Evolutionary conservation across 164 flowering plant genomes (phyloP), one percentile per base, ranked within the genome.

Genomic region (Protea cynaroides): DNA sequence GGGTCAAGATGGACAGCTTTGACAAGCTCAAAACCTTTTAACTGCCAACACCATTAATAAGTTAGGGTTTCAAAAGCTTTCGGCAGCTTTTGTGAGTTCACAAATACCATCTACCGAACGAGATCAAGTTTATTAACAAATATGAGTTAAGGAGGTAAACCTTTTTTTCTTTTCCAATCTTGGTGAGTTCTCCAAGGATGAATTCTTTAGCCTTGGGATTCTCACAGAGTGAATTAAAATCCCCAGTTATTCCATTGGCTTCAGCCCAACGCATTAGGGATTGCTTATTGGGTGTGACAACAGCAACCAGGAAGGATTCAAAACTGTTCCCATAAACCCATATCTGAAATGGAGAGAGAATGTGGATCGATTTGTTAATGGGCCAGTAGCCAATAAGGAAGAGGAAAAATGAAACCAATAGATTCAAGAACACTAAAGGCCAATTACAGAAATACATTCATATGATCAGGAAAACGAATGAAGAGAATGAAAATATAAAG

Each of bases 241-340:
- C 96, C 65, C 89, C 96, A 52, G 60, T 62, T 25, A 85, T 62
- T 53, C 81, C 86, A 67, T 83, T 80, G 21, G 84, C 84, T 64
- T 72, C 76, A 25, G 97, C 94, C 85, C 85, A 95, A 3, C 38
- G 65, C 71, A 84, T 81, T 56, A 92, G 92, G 17, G 85, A 81
- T 65, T 78, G 80, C 70, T 78, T 46, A 47, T 83, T 95, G 54
- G 97, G 97, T 80, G 83, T 95, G 34, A 77, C 83, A 65, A 95
- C 84, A 64, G 97, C 99, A 61, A 95, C 78, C 15, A 95, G 94
- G 80, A 82, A 88, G 43, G 97, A 84, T 77, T 95, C 86, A 36
- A 81, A 95, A 81, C 97, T 95, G 81, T 84, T 90, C 15, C 98
- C 99, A 67, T 95, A 90, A 15, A 95, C 71, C 97, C 99, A 95